Base-by-base conservation (phyloP, 192 early-diverging fungal genomes). In the Coemansia sp. region DNA sequence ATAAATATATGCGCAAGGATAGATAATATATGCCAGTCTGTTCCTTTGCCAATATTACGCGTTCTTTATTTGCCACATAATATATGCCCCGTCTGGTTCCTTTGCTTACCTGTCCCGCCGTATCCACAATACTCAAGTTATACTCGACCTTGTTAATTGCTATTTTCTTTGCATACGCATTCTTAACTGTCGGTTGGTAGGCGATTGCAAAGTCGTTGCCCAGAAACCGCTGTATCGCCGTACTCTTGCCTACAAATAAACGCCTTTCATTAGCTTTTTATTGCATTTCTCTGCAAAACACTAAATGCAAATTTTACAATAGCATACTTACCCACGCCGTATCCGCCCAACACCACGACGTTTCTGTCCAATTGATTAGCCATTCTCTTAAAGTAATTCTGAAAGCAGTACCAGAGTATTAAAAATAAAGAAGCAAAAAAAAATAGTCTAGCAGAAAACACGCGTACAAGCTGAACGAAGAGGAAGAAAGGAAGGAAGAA, bases 101-200 rank as follows among this genome's bases (percentile, higher is more conserved):
- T 57, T 7, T 24, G 29, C 64, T 73, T 87, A 86, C 86, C 84
- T 96, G 94, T 52, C 97, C 97, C 7, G 97, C 92, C 8, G 97
- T 97, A 68, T 98, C 97, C 61, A 93, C 90, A 47, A 97, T 96
- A 57, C 91, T 92, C 29, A 89, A 83, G 31, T 84, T 85, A 56
- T 94, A 95, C 69, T 97, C 93, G 67, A 91, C 85, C 14, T 88
- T 87, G 66, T 81, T 80, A 56, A 90, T 86, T 48, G 85, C 85
- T 54, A 98, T 86, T 56, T 86, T 86, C 74, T 95, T 96, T 18
- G 82, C 92, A 71, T 93, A 89, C 22, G 90, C 91, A 64, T 89
- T 93, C 72, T 92, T 94, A 58, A 98, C 95, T 18, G 97, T 98
- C 18, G 97, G 97, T 61, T 94, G 93, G 67, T 98, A 97, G 46